A percentile compares a stretch with the other conserved stretches of the same genome.
Evolutionary conservation across 148 eudicot genomes (phyloP).

Genomic region (Nepenthes mirabilis): DNA sequence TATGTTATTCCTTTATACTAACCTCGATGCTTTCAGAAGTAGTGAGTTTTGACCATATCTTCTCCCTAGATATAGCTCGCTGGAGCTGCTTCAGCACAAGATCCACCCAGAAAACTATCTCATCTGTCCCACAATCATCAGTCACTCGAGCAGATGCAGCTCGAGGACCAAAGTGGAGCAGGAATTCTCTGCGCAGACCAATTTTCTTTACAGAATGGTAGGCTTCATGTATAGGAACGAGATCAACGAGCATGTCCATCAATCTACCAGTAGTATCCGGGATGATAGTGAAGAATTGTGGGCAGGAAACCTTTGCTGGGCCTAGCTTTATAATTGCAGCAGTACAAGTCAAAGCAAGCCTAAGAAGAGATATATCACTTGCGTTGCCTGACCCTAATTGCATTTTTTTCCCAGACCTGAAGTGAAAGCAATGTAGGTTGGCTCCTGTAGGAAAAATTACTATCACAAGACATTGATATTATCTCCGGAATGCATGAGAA

Average conservation of each 20-base stretch:
- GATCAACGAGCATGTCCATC: conserved; percentile 78
- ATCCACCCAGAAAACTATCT: conserved; percentile 81
- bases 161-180: conserved; percentile 89
- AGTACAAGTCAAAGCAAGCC: conserved; percentile 66
- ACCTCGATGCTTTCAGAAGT: conserved; percentile 97
- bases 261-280: conserved; percentile 74
- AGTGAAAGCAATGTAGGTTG: conserved; percentile 9
- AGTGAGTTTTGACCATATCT: conserved; percentile 90
- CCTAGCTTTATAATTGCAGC: conserved; percentile 82
- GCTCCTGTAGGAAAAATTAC: not conserved
- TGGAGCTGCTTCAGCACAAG: conserved; percentile 80
- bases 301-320: conserved; percentile 77
- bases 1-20: conserved; percentile 5
- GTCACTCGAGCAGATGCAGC: conserved; percentile 56
- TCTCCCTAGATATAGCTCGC: conserved; percentile 84
- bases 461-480: not conserved
- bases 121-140: conserved; percentile 62
- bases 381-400: conserved; percentile 31
- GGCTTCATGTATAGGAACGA: conserved; percentile 61
- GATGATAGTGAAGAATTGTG: conserved; percentile 66
- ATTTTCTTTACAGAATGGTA: conserved; percentile 60
- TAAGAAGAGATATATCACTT: conserved; percentile 58
- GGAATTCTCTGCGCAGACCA: conserved; percentile 75
- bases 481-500: conserved; percentile 6
- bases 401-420: conserved; percentile 44